phyloP scores from a whole-genome alignment of 2,329 filamentous ascomycete species.

The Rutstroemia sp. region DNA sequence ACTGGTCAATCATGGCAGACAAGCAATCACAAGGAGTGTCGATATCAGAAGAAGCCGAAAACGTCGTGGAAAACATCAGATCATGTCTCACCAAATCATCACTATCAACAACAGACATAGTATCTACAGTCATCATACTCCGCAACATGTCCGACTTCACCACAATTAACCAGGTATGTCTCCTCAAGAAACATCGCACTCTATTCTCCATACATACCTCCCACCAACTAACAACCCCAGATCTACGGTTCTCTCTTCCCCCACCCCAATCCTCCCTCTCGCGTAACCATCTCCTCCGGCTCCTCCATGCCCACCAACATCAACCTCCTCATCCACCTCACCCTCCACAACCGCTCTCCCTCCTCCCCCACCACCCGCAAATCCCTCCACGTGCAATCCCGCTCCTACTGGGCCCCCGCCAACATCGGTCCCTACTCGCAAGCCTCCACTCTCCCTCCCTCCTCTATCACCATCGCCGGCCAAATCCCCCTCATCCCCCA shows the following conservation, averaged over 20 bases:
- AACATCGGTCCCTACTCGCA: slow-evolving; percentile 98
- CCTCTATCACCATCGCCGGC: slow-evolving; percentile 64
- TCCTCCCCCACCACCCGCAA: slow-evolving; percentile 23
- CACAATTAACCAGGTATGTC: slow-evolving; percentile 51
- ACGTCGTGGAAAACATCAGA: slow-evolving; percentile 40
- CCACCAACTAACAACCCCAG: slow-evolving; percentile 11
- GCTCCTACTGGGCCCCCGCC: slow-evolving; percentile 95
- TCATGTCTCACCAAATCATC: slow-evolving; percentile 32
- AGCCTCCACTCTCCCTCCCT: slow-evolving; percentile 53
- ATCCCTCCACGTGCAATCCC: slow-evolving; percentile 80
- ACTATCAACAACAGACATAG: slow-evolving; percentile 38
- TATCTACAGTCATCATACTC: slow-evolving; percentile 60
- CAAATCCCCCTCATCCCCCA: slow-evolving; percentile 84
- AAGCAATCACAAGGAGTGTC: slow-evolving; percentile 11
- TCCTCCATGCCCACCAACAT: slow-evolving; percentile 51
- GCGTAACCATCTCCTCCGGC: slow-evolving; percentile 77
- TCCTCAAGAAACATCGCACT: neutral
- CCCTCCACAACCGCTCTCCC: slow-evolving; percentile 15
- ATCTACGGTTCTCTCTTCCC: slow-evolving; percentile 70
- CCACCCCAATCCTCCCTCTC: slow-evolving; percentile 72
- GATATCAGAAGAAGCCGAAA: slow-evolving; percentile 41
- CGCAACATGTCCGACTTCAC: slow-evolving; percentile 75
- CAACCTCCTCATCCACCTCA: slow-evolving; percentile 53
- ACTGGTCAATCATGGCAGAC: slow-evolving; percentile 17
- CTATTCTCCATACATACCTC: neutral